Conservation (phyloP, 768 basidiomycete genomes). For the Xerocomus brunneocitrinus region DNA sequence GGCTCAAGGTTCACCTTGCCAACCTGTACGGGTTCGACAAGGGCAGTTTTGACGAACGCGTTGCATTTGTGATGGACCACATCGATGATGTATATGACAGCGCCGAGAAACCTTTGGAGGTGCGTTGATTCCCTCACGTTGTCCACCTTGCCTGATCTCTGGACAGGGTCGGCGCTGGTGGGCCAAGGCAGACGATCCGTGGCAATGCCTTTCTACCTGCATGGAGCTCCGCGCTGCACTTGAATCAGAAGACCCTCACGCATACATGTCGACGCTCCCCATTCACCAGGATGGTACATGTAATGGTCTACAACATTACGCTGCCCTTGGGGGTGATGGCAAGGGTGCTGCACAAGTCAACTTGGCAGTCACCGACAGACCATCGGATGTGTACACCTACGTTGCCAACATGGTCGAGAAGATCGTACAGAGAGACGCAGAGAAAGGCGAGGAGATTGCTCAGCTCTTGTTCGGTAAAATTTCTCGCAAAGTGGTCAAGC, state of each 20-base stretch:
- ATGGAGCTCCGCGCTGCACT: constrained; percentile 83
- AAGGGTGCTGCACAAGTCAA: constrained; percentile 92
- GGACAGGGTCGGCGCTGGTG: constrained; percentile 79
- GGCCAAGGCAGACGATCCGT: constrained; percentile 88
- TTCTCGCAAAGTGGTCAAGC: constrained; percentile 93
- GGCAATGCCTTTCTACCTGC: constrained; percentile 95
- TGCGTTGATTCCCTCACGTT: constrained; percentile 31
- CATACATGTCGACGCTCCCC: constrained; percentile 67
- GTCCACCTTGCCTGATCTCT: constrained; percentile 2
- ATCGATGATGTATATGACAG: constrained; percentile 78
- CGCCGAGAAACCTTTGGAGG: constrained; percentile 74
- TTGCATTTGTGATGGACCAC: constrained; percentile 64
- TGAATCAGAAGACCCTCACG: constrained; percentile 56
- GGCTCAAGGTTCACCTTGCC: constrained; percentile 94
- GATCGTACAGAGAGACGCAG: constrained; percentile 53
- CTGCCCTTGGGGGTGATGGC: constrained; percentile 90
- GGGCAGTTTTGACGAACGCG: constrained; percentile 91
- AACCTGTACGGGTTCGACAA: constrained; percentile 95
- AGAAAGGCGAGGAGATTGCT: constrained; percentile 50
- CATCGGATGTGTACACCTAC: constrained; percentile 92
- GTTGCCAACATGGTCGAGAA: constrained; percentile 85
- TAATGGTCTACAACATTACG: constrained; percentile 98
- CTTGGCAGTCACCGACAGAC: constrained; percentile 73
- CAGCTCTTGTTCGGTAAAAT: constrained; percentile 69
- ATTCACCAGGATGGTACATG: constrained; percentile 98